phyloP scores from a whole-genome alignment of 371 early-diverging fungal species.

The Coemansia sp. region DNA sequence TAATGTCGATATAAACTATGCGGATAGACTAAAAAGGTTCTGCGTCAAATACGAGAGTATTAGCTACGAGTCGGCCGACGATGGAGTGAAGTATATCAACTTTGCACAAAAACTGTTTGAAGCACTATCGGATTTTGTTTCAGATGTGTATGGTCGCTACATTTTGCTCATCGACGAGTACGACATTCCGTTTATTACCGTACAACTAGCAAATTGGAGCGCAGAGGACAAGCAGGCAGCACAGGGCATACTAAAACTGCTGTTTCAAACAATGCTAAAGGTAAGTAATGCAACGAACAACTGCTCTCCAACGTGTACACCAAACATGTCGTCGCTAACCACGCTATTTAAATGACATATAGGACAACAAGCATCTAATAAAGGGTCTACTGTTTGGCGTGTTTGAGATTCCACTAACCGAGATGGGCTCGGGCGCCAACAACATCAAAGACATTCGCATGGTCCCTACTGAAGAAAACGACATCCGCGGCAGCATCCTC shows the following conservation, averaged over 20 bases:
- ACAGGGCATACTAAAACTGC: constrained; percentile 1
- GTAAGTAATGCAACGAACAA: background rate
- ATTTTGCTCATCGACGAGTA: constrained; percentile 39
- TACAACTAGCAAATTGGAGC: constrained; percentile 18
- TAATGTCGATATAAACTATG: background rate
- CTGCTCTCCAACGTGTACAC: background rate
- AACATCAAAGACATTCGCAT: constrained; percentile 32
- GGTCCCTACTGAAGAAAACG: constrained; percentile 30
- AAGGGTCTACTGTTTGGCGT: constrained; percentile 32
- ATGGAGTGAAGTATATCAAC: background rate
- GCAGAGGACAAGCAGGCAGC: background rate
- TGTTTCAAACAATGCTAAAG: constrained; percentile 36
- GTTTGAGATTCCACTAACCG: constrained; percentile 25
- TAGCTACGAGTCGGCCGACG: background rate
- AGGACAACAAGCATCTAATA: constrained; percentile 8
- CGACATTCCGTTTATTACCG: constrained; percentile 40
- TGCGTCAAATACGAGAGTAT: background rate
- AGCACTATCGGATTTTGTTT: constrained; percentile 5
- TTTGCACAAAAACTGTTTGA: constrained; percentile 2
- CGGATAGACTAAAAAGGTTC: background rate
- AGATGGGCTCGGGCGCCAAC: constrained; percentile 39
- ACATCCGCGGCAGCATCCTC: constrained; percentile 10
- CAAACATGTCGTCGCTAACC: background rate
- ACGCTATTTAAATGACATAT: background rate
- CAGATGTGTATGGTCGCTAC: constrained; percentile 13